Percentiles rank a stretch among this genome's conserved stretches.
phyloP scores from a whole-genome alignment of 2,329 filamentous ascomycete species.

The Graphilbum ipis-grandicollis region DNA sequence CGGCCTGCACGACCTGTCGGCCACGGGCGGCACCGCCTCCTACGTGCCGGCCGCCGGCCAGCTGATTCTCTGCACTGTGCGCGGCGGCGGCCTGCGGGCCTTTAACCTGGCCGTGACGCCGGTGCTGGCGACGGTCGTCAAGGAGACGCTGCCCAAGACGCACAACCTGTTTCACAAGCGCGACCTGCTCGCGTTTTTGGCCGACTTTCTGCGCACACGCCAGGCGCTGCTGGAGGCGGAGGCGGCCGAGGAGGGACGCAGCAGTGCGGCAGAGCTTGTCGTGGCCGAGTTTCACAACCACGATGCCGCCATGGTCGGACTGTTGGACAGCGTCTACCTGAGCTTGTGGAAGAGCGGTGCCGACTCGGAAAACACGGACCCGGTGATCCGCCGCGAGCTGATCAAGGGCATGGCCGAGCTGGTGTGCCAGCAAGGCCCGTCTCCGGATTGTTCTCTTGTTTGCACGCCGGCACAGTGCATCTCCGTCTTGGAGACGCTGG shows the following conservation, averaged over 20 bases:
- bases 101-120: constrained; percentile 29
- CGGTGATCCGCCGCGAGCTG: constrained; percentile 18
- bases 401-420: constrained; percentile 28
- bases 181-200: constrained; percentile 33
- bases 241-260: too few relatives aligned
- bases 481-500: constrained; percentile 10
- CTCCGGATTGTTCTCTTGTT: too few relatives aligned
- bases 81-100: constrained; percentile 27
- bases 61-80: constrained; percentile 31
- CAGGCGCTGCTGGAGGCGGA: constrained; percentile 17
- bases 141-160: constrained; percentile 30
- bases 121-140: constrained; percentile 28
- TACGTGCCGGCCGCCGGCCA: constrained; percentile 35
- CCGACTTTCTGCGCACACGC: constrained; percentile 30
- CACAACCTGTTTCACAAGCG: constrained; percentile 31
- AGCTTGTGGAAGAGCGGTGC: constrained; percentile 14
- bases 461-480: constrained; percentile 13
- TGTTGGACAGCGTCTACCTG: constrained; percentile 27
- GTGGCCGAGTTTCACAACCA: constrained; percentile 21
- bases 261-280: constrained; percentile 2
- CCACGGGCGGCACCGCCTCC: constrained; percentile 28
- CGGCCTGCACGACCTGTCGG: constrained; percentile 35
- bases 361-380: neutral
- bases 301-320: constrained; percentile 19
- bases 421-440: too few relatives aligned